Base-by-base conservation (phyloP, 1,284 basidiomycete species). In the Megacollybia platyphylla region DNA sequence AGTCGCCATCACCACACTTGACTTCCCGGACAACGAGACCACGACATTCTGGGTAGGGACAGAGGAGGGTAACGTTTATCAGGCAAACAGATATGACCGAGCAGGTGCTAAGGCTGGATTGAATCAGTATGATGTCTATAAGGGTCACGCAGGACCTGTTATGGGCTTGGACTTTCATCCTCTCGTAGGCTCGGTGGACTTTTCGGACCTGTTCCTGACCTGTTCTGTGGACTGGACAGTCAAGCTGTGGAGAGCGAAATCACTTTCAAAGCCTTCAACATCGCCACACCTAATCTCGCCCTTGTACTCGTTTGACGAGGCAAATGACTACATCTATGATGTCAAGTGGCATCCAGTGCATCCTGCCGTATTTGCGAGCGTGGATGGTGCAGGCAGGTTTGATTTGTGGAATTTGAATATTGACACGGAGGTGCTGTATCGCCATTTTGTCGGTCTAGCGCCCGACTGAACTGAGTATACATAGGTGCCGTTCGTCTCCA, bases 301-400 rank as follows among this genome's bases (percentile, higher is more conserved):
- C 1, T 52, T 96, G 13, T 86, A 92, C 58, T 89, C 87, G 36
- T 96, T 97, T 53, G 93, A 98, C 52, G 93, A 97, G 60, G 84
- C 89, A 8, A 89, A 91, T 58, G 94, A 98, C 59, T 97, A 97
- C 57, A 90, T 98, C n/a, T 97, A 96, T 62, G 94, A 97, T 62
- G 92, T 92, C 40, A 86, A 83, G 57, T 99, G 96, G 96, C 93
- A 97, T 59, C 91, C 93, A 1, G 68, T 77, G 20, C 93, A 98
- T 59, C 96, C 96, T 3, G 90, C 92, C 0, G 48, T 96, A 36
- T 99, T 98, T 58, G 94, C 87, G 10, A 81, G 79, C 3, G 96
- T 91, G 1, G 93, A 98, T 59, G 96, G 92, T 0, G 84, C 85
- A 2, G 96, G 94, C 28, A 85, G 84, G 55, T 92, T 99, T 60